Evolutionary conservation across 176 grass and related monocot species (phyloP).

Genomic region (Hsuehochloa calcarea): DNA sequence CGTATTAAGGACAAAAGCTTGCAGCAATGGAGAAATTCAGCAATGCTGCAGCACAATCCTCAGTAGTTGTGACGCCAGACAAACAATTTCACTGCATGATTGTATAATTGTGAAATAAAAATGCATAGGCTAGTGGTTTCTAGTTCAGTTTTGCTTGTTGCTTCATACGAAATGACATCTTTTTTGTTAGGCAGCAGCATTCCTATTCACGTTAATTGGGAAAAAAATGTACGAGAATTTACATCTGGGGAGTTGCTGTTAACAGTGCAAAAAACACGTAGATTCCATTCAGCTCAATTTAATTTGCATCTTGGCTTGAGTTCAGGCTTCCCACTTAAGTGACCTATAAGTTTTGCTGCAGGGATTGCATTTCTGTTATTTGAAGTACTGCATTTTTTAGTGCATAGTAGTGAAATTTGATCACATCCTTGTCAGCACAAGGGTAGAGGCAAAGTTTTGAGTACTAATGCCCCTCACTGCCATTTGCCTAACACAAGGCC

Average conservation of each 20-base stretch:
- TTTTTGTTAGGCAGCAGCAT: too few species aligned
- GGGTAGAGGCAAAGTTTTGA: not conserved
- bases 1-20: not conserved
- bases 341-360: not conserved
- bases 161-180: not conserved
- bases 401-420: not conserved
- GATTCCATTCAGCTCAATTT: not conserved
- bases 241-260: not conserved
- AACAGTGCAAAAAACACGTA: not conserved
- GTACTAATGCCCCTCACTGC: not conserved
- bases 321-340: not conserved
- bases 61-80: not conserved
- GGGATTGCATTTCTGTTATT: not conserved
- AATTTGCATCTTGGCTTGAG: not conserved
- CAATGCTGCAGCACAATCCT: not conserved
- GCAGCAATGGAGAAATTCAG: not conserved
- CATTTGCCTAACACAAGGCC: not conserved
- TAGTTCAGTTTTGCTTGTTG: conserved; percentile 17
- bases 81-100: not conserved
- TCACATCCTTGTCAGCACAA: conserved; percentile 2
- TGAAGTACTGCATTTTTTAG: not conserved
- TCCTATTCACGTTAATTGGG: not conserved
- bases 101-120: not conserved
- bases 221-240: not conserved
- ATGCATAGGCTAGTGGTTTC: not conserved